Conservation (phyloP, 2,329 filamentous ascomycete species). For the Fusarium solani-melongenae region DNA sequence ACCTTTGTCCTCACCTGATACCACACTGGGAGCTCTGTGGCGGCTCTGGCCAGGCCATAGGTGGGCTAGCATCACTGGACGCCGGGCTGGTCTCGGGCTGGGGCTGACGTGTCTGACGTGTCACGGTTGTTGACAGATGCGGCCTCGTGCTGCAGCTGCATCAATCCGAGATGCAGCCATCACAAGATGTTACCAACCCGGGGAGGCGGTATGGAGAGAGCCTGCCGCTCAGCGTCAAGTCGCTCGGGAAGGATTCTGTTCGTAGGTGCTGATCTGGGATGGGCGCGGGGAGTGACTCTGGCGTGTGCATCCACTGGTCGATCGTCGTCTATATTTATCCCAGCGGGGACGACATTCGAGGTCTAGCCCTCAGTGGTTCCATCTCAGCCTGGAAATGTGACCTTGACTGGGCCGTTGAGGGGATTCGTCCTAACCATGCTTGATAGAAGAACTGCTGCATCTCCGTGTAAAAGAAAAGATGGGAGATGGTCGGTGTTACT, state of each 20-base stretch:
- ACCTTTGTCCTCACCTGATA: not conserved
- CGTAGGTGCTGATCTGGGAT: slow-evolving; percentile 17
- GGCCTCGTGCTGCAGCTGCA: not conserved
- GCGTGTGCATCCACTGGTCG: slow-evolving; percentile 15
- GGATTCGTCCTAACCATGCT: not conserved
- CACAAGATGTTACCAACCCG: not conserved
- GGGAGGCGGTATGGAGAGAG: slow-evolving; percentile 4
- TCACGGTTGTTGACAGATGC: slow-evolving; percentile 16
- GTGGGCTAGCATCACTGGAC: not conserved
- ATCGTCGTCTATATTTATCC: slow-evolving; percentile 33
- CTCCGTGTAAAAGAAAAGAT: not conserved
- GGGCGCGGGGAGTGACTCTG: slow-evolving; percentile 16
- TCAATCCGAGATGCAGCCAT: slow-evolving; percentile 13
- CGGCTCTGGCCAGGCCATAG: not conserved
- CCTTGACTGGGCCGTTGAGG: not conserved
- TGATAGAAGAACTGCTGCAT: not conserved
- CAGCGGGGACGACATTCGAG: not conserved
- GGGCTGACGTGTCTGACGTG: slow-evolving; percentile 36
- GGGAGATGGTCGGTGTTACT: not conserved
- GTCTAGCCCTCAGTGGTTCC: slow-evolving; percentile 3
- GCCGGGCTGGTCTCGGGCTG: not conserved
- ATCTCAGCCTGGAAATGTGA: slow-evolving; percentile 10
- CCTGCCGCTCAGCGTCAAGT: slow-evolving; percentile 2
- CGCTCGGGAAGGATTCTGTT: slow-evolving; percentile 7
- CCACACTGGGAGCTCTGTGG: not conserved